Percentiles rank a stretch among this genome's conserved stretches.
phyloP scores from a whole-genome alignment of 2,329 filamentous ascomycete genomes.

The Alternaria atra region DNA sequence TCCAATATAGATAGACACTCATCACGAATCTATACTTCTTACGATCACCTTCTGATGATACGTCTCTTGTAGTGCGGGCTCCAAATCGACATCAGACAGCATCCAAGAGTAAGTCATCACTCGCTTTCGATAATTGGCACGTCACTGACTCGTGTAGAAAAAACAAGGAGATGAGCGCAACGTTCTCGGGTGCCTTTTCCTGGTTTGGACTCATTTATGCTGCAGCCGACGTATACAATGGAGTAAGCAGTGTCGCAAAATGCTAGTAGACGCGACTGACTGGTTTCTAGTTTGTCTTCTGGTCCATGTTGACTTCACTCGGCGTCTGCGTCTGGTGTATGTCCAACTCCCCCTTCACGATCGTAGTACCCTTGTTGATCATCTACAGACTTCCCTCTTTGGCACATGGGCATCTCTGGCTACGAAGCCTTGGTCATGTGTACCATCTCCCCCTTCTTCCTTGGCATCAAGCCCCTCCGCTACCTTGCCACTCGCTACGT shows the following conservation, averaged over 20 bases:
- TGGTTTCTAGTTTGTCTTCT: slow-evolving; percentile 81
- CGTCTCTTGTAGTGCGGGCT: slow-evolving; percentile 56
- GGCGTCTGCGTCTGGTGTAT: slow-evolving; percentile 93
- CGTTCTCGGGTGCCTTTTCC: slow-evolving; percentile 76
- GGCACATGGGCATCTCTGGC: slow-evolving; percentile 98
- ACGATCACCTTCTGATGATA: slow-evolving; percentile 48
- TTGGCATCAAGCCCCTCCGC: slow-evolving; percentile 75
- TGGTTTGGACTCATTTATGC: slow-evolving; percentile 81
- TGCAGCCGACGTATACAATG: slow-evolving; percentile 88
- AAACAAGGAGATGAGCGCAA: slow-evolving; percentile 73
- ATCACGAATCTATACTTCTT: slow-evolving; percentile 49
- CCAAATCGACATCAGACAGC: slow-evolving; percentile 53
- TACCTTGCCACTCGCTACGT: slow-evolving; percentile 73
- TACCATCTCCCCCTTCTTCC: slow-evolving; percentile 80
- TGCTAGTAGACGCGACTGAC: slow-evolving; percentile 10
- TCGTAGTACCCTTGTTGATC: slow-evolving; percentile 23
- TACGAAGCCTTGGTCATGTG: slow-evolving; percentile 91
- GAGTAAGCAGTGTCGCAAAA: slow-evolving; percentile 65
- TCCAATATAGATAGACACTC: slow-evolving; percentile 75
- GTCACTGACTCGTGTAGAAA: slow-evolving; percentile 65
- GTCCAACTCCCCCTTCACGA: slow-evolving; percentile 46
- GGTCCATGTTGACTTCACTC: slow-evolving; percentile 90
- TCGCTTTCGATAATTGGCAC: background rate
- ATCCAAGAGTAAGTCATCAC: slow-evolving; percentile 69
- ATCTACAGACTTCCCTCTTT: slow-evolving; percentile 83